phyloP scores from a whole-genome alignment of 805 yeast species.

The Myxozyma kluyveri region DNA sequence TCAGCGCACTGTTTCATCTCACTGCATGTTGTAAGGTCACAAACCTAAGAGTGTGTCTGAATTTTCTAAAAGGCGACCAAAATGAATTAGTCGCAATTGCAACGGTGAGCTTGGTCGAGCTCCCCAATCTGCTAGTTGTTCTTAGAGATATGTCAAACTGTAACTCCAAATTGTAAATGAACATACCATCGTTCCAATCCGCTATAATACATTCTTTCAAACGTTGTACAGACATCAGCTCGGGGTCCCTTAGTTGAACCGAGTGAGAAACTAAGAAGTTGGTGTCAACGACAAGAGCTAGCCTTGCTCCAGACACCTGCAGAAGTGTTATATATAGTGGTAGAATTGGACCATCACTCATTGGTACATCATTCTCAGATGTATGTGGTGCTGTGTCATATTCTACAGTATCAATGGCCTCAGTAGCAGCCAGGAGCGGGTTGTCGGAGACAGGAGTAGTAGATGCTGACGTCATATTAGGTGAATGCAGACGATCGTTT shows the following conservation, averaged over 20 bases:
- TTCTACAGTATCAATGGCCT: too few species aligned
- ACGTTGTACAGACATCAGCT: conserved; percentile 12
- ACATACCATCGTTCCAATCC: conserved; percentile 26
- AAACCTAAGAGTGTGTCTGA: conserved; percentile 14
- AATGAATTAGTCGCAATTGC: conserved; percentile 25
- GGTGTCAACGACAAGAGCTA: conserved; percentile 11
- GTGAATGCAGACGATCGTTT: too few species aligned
- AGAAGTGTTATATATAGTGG: conserved; percentile 22
- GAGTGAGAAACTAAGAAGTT: conserved; percentile 16
- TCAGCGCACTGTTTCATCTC: neutral
- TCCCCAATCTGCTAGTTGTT: conserved; percentile 19
- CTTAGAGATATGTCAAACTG: neutral
- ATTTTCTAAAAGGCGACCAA: conserved; percentile 23
- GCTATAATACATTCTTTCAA: conserved; percentile 17
- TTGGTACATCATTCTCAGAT: too few species aligned
- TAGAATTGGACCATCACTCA: too few species aligned
- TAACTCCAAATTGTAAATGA: neutral
- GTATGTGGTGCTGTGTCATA: too few species aligned
- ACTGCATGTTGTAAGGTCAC: neutral
- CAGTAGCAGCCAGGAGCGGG: too few species aligned
- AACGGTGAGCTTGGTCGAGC: conserved; percentile 14
- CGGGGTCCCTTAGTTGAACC: conserved; percentile 18
- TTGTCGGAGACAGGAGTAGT: too few species aligned
- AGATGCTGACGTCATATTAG: too few species aligned
- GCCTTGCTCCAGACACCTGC: conserved; percentile 21